Percentiles rank a stretch among this genome's conserved stretches.
Conservation (phyloP, 2,329 filamentous ascomycete species). For the Graphilbum fragrans region DNA sequence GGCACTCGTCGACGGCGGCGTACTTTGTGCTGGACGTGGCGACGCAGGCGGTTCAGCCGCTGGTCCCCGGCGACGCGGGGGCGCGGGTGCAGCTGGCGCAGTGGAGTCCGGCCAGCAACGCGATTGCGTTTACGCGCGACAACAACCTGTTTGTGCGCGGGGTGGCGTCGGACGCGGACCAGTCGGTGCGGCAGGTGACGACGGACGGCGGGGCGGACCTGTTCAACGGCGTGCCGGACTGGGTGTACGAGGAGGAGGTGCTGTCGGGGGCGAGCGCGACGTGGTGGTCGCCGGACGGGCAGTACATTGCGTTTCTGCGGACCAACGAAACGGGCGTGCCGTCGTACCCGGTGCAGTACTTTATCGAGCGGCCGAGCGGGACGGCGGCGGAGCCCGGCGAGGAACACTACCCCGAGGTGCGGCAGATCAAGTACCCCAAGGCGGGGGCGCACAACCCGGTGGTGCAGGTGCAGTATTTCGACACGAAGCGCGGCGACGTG, state of each 20-base stretch:
- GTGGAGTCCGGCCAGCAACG: slow-evolving; percentile 81
- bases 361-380: slow-evolving; percentile 75
- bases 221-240: slow-evolving; percentile 94
- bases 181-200: slow-evolving; percentile 50
- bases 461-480: slow-evolving; percentile 81
- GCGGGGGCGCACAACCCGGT: slow-evolving; percentile 87
- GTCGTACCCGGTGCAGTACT: slow-evolving; percentile 89
- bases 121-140: slow-evolving; percentile 75
- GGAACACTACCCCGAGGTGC: slow-evolving; percentile 82
- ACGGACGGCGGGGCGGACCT: slow-evolving; percentile 75
- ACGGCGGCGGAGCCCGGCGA: slow-evolving; percentile 54
- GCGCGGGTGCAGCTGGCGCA: slow-evolving; percentile 69
- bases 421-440: slow-evolving; percentile 94
- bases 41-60: slow-evolving; percentile 61
- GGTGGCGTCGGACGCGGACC: slow-evolving; percentile 22
- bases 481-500: slow-evolving; percentile 61
- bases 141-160: slow-evolving; percentile 85
- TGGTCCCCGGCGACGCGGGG: slow-evolving; percentile 56
- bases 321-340: slow-evolving; percentile 91
- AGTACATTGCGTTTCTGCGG: slow-evolving; percentile 79
- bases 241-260: slow-evolving; percentile 87
- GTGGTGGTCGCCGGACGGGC: slow-evolving; percentile 90
- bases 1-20: slow-evolving; percentile 72
- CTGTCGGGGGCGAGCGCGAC: slow-evolving; percentile 70
- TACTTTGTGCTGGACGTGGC: slow-evolving; percentile 93